These are phyloP conservation scores for Bjerkandera adusta DNA, from an alignment of 1,284 basidiomycete genomes.

Conservation along the genomic window DNA sequence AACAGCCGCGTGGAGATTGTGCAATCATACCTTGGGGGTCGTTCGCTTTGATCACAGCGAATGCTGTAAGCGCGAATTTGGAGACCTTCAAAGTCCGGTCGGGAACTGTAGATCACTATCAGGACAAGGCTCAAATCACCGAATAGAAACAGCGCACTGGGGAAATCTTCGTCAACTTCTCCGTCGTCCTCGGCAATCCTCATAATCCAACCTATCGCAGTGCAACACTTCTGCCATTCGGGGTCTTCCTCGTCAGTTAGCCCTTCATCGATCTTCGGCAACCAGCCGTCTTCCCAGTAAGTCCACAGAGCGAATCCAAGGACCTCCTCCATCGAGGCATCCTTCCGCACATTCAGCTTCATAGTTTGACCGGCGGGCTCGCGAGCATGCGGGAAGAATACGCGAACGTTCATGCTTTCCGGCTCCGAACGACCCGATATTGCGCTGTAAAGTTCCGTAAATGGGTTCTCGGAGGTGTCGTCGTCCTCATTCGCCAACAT, in stretches of 20 bases:
- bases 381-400: constrained; percentile 87
- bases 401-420: constrained; percentile 63
- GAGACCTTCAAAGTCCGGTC: constrained; percentile 84
- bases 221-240: constrained; percentile 58
- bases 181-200: constrained; percentile 96
- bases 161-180: constrained; percentile 98
- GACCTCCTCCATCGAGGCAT: constrained; percentile 93
- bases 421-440: constrained; percentile 73
- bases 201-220: constrained; percentile 90
- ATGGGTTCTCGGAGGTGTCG: constrained; percentile 72
- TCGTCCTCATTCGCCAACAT: constrained; percentile 60
- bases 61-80: constrained; percentile 91
- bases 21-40: constrained; percentile 64
- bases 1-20: not conserved
- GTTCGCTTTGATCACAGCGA: constrained; percentile 81
- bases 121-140: not conserved
- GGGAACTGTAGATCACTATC: constrained; percentile 65
- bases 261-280: constrained; percentile 75
- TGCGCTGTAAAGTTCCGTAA: constrained; percentile 77
- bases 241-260: constrained; percentile 58
- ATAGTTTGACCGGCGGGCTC: constrained; percentile 58
- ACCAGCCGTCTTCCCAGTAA: constrained; percentile 87
- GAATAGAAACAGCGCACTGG: constrained; percentile 53
- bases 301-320: constrained; percentile 91
- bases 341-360: constrained; percentile 75